Evolutionary conservation across 2,329 filamentous ascomycete genomes (phyloP), one percentile per base, ranked within the genome.

Genomic region (Aspergillus puulaauensis): DNA sequence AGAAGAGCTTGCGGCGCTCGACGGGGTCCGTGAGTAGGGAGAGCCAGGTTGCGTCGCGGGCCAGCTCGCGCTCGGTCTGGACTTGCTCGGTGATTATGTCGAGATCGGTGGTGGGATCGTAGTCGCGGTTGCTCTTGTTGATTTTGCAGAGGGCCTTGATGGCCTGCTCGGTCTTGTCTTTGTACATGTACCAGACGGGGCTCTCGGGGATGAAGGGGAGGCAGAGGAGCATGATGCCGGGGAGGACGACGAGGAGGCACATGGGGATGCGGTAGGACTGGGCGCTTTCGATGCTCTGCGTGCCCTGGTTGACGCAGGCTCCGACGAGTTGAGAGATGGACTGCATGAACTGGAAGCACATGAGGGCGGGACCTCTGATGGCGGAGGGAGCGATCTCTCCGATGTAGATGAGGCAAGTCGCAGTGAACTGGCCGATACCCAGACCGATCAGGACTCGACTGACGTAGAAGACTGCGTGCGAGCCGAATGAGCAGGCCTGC

Each of bases 1-100:
- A 80, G 21, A 81, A 66, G 12, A 80, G 67, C 64, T 82, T 82
- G 31, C 77, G 73, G 15, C 78, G 70, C 65, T 81, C 79, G 35
- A 80, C 68, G 0, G 78, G 79, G 41, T 81, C 77, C 0, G 63
- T 71, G 55, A 80, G 15, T 2, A 80, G 70, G 5, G 73, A 68
- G 11, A 57, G 47, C 79, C 78, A 81, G 6, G 69, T 69, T 1
- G 76, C 73, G 35, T 73, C 62, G 1, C 61, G 60, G 1, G 68
- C 66, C 17, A 63, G 60, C 15, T 67, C 63, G 6, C 56, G 41
- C 39, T 74, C 72, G 1, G 53, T 57, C 15, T 65, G 50, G 3
- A 64, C 58, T 3, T 57, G 64, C 48, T 68, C 63, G 8, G 67
- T 60, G 11, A 73, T 60, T 6, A 53, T 52, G 19, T 53, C 33